These are phyloP conservation scores for Geoglossum glabrum DNA, from an alignment of 495 filamentous ascomycete species.

Conservation along the genomic window DNA sequence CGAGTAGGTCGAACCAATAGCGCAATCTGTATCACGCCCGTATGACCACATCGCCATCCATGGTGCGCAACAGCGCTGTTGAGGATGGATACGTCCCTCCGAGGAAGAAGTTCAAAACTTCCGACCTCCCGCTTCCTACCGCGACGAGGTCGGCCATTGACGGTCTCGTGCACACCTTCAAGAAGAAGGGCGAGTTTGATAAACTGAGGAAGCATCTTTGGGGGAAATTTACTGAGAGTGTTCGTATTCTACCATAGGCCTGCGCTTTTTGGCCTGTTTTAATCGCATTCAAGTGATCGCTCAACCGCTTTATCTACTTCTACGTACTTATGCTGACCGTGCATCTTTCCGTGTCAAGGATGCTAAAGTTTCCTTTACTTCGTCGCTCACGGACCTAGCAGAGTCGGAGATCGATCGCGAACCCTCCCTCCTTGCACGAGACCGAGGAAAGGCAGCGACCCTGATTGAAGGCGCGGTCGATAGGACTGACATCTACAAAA, in stretches of 20 bases:
- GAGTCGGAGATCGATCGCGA: constrained; percentile 70
- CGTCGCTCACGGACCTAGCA: constrained; percentile 46
- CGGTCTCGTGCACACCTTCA: constrained; percentile 56
- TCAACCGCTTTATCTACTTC: not conserved
- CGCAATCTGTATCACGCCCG: not conserved
- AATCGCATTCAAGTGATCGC: not conserved
- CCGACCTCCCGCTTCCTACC: constrained; percentile 57
- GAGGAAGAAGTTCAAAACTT: constrained; percentile 59
- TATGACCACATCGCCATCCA: not conserved
- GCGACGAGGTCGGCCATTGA: constrained; percentile 59
- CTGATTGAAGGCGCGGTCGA: constrained; percentile 77
- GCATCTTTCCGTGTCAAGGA: constrained; percentile 25
- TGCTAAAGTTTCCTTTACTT: constrained; percentile 43
- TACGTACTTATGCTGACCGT: not conserved
- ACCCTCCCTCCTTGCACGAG: constrained; percentile 50
- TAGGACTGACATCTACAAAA: constrained; percentile 60
- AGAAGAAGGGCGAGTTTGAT: constrained; percentile 84
- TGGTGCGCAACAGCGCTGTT: not conserved
- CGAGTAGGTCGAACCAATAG: not conserved
- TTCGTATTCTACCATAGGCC: constrained; percentile 21
- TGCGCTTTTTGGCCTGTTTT: not conserved
- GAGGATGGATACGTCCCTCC: constrained; percentile 16
- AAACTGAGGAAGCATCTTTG: constrained; percentile 61
- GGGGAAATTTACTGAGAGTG: constrained; percentile 58
- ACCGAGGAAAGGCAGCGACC: constrained; percentile 59